These are phyloP conservation scores for Wickerhamiella azymoides DNA, from an alignment of 805 yeast genomes.

Conservation along the genomic window DNA sequence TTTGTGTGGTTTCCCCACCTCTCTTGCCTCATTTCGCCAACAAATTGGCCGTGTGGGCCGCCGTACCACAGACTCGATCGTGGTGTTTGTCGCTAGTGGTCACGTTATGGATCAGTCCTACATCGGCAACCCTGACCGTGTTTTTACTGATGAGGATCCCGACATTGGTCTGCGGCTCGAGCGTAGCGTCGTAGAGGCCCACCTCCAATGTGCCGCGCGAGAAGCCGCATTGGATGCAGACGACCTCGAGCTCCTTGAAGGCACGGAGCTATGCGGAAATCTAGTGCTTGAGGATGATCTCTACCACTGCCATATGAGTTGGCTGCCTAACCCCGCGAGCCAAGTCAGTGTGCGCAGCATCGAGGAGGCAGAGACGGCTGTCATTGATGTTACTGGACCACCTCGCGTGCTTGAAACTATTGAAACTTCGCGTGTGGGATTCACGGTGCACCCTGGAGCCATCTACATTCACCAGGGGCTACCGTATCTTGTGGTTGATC, in stretches of 20 bases:
- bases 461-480: constrained; percentile 88
- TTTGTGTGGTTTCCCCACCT: constrained; percentile 83
- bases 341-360: constrained; percentile 69
- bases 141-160: constrained; percentile 41
- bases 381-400: constrained; percentile 67
- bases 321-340: constrained; percentile 69
- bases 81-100: constrained; percentile 64
- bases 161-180: constrained; percentile 48
- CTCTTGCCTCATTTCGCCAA: constrained; percentile 79
- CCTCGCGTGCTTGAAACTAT: constrained; percentile 72
- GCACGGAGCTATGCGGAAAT: neutral
- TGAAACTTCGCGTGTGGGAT: constrained; percentile 77
- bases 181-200: constrained; percentile 52
- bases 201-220: constrained; percentile 88
- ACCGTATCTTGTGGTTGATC: constrained; percentile 74
- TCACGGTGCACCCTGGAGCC: constrained; percentile 85
- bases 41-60: constrained; percentile 98
- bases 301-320: constrained; percentile 43
- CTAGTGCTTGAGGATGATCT: constrained; percentile 27
- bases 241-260: constrained; percentile 44
- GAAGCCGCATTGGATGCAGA: constrained; percentile 52
- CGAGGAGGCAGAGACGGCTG: constrained; percentile 72
- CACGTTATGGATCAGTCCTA: constrained; percentile 80
- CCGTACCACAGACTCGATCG: constrained; percentile 64
- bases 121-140: constrained; percentile 49